These are phyloP conservation scores for Plasmodium chabaudi DNA, from an alignment of 169 alveolate genomes.

Conservation along the genomic window DNA sequence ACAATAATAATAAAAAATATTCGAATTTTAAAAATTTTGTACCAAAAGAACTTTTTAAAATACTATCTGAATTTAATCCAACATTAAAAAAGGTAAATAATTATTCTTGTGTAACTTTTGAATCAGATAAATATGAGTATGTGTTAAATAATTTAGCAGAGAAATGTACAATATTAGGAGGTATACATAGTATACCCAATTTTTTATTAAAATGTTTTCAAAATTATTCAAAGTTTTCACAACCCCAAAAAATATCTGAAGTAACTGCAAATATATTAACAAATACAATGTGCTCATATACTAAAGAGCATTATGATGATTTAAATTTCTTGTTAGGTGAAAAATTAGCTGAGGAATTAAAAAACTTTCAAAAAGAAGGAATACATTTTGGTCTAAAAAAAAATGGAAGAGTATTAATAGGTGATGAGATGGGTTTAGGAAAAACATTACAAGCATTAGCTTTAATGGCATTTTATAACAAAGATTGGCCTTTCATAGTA, in stretches of 20 bases:
- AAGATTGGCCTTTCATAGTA: conserved; percentile 97
- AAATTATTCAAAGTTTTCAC: conserved; percentile 71
- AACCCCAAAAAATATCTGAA: conserved; percentile 75
- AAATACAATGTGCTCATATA: conserved; percentile 73
- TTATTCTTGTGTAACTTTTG: conserved; percentile 73
- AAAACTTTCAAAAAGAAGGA: conserved; percentile 96
- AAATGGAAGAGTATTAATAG: conserved; percentile 95
- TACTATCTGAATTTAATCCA: conserved; percentile 51
- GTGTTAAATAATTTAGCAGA: conserved; percentile 76
- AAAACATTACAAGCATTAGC: conserved; percentile 98
- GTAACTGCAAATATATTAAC: conserved; percentile 77
- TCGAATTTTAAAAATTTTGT: conserved; percentile 47
- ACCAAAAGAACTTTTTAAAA: conserved; percentile 67
- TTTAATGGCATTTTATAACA: conserved; percentile 90
- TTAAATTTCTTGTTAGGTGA: conserved; percentile 77
- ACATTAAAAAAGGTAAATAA: conserved; percentile 40
- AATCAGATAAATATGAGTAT: conserved; percentile 78
- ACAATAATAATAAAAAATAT: conserved; percentile 60
- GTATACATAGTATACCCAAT: conserved; percentile 82
- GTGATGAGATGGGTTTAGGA: conserved; percentile 99
- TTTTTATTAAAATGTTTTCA: conserved; percentile 80
- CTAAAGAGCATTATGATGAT: conserved; percentile 69
- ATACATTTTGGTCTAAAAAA: conserved; percentile 92
- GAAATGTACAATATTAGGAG: conserved; percentile 74
- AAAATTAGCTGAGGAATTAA: conserved; percentile 81